Conservation (phyloP, 306 rosid species). For the Dryas octopetala region DNA sequence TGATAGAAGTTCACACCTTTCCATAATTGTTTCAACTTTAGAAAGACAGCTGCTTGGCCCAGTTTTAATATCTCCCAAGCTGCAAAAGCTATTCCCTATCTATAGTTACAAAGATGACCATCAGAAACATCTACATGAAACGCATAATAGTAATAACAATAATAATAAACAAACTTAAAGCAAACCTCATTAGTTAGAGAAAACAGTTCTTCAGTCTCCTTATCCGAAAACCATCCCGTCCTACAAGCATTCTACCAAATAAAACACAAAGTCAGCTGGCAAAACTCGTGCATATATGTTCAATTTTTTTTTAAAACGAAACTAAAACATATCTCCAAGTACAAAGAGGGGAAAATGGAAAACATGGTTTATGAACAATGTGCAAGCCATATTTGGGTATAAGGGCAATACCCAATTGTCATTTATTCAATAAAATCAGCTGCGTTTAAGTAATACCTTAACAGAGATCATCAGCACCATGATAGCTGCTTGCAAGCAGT, state of each 20-base stretch:
- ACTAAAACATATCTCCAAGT: neutral
- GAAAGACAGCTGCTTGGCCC: slow-evolving; percentile 41
- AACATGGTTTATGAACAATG: neutral
- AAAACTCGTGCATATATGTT: slow-evolving; percentile 5
- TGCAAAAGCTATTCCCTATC: slow-evolving; percentile 57
- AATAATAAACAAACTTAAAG: slow-evolving; percentile 11
- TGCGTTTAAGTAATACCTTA: slow-evolving; percentile 46
- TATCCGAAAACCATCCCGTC: slow-evolving; percentile 63
- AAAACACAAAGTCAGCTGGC: slow-evolving; percentile 23
- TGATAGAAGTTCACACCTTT: slow-evolving; percentile 46
- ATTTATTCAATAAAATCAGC: neutral
- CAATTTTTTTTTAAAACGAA: neutral
- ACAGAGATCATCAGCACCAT: slow-evolving; percentile 78
- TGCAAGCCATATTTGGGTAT: neutral
- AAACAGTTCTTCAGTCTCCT: slow-evolving; percentile 62
- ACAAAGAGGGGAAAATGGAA: neutral
- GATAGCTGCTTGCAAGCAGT: slow-evolving; percentile 40
- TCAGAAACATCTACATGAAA: slow-evolving; percentile 14
- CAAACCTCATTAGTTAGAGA: slow-evolving; percentile 65
- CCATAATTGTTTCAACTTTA: slow-evolving; percentile 48
- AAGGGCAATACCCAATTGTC: neutral
- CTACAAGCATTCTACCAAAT: slow-evolving; percentile 65
- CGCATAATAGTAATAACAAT: neutral
- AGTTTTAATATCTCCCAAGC: slow-evolving; percentile 29
- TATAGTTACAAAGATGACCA: slow-evolving; percentile 20